Evolutionary conservation across 768 basidiomycete genomes (phyloP).

Genomic region (Aureoboletus auriporus): DNA sequence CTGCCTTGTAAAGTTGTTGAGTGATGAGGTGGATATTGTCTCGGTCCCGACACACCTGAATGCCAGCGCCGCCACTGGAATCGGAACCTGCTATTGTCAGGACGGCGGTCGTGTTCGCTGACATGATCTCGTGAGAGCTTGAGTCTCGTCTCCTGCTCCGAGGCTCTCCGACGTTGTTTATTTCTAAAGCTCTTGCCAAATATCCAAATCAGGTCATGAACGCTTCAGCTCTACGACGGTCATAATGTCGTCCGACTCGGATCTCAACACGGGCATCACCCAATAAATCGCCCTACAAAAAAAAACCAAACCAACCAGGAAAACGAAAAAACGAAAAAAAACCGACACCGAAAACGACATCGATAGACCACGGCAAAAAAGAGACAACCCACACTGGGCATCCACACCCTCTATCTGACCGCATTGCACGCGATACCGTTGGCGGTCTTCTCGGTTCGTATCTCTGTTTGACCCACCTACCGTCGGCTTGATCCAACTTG

Average conservation of each 20-base stretch:
- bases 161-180: slow-evolving; percentile 16
- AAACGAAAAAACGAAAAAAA: slow-evolving; percentile 9
- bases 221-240: not conserved
- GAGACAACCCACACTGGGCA: slow-evolving; percentile 51
- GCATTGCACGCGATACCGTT: too few relatives aligned
- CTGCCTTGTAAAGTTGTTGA: slow-evolving; percentile 50
- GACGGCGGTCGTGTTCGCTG: slow-evolving; percentile 26
- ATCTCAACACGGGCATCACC: slow-evolving; percentile 8
- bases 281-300: slow-evolving; percentile 4
- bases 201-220: slow-evolving; percentile 12
- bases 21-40: not conserved
- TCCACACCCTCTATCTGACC: slow-evolving; percentile 47
- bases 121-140: not conserved
- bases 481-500: too few relatives aligned
- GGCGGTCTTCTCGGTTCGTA: too few relatives aligned
- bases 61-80: slow-evolving; percentile 83
- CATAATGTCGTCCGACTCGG: slow-evolving; percentile 20
- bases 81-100: slow-evolving; percentile 85
- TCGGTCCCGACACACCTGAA: slow-evolving; percentile 53
- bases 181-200: slow-evolving; percentile 27
- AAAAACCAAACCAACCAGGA: slow-evolving; percentile 12
- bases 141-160: too few relatives aligned
- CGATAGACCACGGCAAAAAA: slow-evolving; percentile 40
- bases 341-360: not conserved
- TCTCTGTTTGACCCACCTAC: too few relatives aligned